phyloP scores from a whole-genome alignment of 2,329 filamentous ascomycete species.

The Neophaeococcomyces aloes region DNA sequence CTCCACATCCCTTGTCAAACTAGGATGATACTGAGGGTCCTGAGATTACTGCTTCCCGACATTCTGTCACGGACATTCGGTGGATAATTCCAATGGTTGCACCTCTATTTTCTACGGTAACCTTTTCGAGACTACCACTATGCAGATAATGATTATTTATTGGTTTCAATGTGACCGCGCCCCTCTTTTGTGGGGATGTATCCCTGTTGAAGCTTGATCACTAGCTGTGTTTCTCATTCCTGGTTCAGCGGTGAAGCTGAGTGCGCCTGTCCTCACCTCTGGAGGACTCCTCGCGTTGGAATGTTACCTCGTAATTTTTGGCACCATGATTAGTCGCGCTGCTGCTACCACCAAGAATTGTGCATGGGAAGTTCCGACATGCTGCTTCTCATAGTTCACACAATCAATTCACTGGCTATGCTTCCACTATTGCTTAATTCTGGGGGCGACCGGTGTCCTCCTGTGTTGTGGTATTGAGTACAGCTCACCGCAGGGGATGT shows the following conservation, averaged over 20 bases:
- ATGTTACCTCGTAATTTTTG: background rate
- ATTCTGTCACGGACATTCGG: no score
- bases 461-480: no score
- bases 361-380: background rate
- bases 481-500: no score
- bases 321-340: background rate
- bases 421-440: no score
- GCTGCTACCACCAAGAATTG: background rate
- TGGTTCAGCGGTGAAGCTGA: constrained; percentile 8
- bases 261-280: background rate
- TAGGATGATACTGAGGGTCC: no score
- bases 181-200: background rate
- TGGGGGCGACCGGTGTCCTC: no score
- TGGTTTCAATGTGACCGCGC: background rate
- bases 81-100: no score
- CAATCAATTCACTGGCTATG: background rate
- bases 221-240: constrained; percentile 1
- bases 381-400: background rate
- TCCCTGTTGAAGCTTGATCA: background rate
- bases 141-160: no score
- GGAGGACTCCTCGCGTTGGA: background rate
- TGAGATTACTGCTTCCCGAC: no score
- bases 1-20: no score
- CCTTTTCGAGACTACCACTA: no score
- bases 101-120: no score